Evolutionary conservation across 75 land plant species (phyloP).

Genomic region (Cunninghamia lanceolata): DNA sequence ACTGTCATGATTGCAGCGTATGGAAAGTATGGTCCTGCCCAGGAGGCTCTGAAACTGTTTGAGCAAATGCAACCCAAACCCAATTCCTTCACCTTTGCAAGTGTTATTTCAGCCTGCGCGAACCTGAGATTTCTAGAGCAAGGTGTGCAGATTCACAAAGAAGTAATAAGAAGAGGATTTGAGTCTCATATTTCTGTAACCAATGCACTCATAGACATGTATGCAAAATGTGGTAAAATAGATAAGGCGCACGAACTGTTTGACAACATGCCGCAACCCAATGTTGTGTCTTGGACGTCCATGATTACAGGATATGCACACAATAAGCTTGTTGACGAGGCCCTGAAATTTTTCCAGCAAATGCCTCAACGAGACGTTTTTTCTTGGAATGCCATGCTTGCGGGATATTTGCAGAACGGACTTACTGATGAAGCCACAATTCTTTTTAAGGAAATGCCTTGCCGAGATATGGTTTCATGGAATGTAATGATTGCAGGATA

Average conservation of each 20-base stretch:
- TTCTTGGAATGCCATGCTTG: constrained; percentile 19
- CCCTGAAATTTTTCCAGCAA: constrained; percentile 8
- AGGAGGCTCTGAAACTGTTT: constrained; percentile 39
- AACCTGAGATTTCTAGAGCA: neutral
- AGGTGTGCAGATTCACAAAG: constrained; percentile 13
- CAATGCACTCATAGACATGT: constrained; percentile 27
- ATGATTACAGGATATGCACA: constrained; percentile 5
- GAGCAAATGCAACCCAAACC: constrained; percentile 30
- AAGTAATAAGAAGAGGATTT: constrained; percentile 9
- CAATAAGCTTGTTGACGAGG: constrained; percentile 3
- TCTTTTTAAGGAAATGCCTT: constrained; percentile 17
- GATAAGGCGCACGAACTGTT: constrained; percentile 15
- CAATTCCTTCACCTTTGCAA: constrained; percentile 11
- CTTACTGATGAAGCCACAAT: neutral
- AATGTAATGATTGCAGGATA: constrained; percentile 14
- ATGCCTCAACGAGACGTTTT: constrained; percentile 16
- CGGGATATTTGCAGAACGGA: constrained; percentile 4
- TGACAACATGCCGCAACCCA: constrained; percentile 13
- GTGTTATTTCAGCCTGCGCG: constrained; percentile 13
- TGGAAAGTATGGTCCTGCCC: constrained; percentile 33
- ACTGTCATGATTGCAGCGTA: constrained; percentile 58
- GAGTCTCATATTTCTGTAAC: neutral
- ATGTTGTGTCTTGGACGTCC: constrained; percentile 36
- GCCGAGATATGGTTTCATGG: constrained; percentile 7
- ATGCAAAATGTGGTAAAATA: constrained; percentile 15